Evolutionary conservation across 2,329 filamentous ascomycete species (phyloP), one percentile per base, ranked within the genome.

Genomic region (Chalaropsis ovoidea): DNA sequence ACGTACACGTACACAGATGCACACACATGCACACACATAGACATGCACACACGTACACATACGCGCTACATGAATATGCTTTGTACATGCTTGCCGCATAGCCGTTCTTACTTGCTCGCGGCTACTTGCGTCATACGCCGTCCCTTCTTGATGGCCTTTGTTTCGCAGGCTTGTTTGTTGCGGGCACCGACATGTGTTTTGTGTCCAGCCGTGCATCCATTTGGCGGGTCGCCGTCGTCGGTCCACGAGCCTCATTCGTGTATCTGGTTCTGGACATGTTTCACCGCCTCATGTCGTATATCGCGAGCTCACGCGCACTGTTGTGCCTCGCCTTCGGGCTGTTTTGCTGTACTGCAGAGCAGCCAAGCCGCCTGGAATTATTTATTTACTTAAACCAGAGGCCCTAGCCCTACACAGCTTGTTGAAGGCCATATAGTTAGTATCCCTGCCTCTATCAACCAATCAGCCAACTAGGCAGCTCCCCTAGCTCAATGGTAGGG

Each of bases 401-500:
- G 31, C 31, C 31, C 31, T 31, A 31, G 6, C 31, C 31, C 42
- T n/a, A 43, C 3, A 10, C 42, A 43, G 13, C 3, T 43, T 43
- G 42, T 43, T 15, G 7, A 8, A 19, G 15, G 43, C 15, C n/a
- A 7, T 47, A 19, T 39, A 39, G 35, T 39, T 1, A 6, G 35
- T 39, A 39, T 39, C 35, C 8, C 35, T 39, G 35, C 4, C 5
- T 10, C 35, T 1, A 5, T 10, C 35, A 39, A 7, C 35, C 35
- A 39, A 39, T 39, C 47, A 24, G 47, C 19, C 19, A 52, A 13
- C 47, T 24, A 0, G 19, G 3, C 15, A 15, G 66, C 66, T 64
- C 66, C 63, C 63, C 66, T 67, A 67, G 66, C 66, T 31, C 66
- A 67, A 67, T 67, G 66, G 66, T 67, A 67, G 66, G 56, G 66